A percentile compares a stretch with the other conserved stretches of the same genome.
Evolutionary conservation across 148 eudicot species (phyloP).

Genomic region (Rhododendron kiyosumense): DNA sequence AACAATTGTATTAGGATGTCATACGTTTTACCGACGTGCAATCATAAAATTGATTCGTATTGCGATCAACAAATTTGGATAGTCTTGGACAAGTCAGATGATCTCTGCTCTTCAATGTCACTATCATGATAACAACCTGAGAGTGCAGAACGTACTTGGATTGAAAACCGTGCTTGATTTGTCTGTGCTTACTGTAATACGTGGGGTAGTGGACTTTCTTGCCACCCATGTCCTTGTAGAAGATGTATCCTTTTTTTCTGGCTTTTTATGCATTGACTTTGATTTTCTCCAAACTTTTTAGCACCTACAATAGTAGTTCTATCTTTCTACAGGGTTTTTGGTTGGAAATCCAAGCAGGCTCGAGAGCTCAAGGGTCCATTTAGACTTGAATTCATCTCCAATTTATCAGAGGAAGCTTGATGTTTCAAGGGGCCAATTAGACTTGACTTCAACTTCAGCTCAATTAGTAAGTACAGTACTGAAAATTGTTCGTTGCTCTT

Average conservation of each 20-base stretch:
- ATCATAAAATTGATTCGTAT: neutral
- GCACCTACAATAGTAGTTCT: slow-evolving; percentile 20
- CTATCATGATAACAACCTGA: neutral
- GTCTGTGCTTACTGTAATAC: neutral
- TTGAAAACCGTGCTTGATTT: neutral
- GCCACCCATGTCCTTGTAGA: neutral
- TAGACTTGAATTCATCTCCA: neutral
- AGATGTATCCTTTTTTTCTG: neutral
- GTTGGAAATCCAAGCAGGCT: slow-evolving; percentile 33
- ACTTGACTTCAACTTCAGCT: slow-evolving; percentile 19
- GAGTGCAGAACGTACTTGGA: neutral
- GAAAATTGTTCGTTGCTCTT: neutral
- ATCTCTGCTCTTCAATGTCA: neutral
- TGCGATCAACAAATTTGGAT: slow-evolving; percentile 1
- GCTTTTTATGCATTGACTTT: neutral
- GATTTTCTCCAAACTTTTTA: slow-evolving; percentile 8
- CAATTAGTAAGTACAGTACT: slow-evolving; percentile 36
- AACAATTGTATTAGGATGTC: neutral
- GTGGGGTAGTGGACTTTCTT: neutral
- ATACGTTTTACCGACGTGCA: neutral
- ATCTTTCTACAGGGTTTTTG: slow-evolving; percentile 30
- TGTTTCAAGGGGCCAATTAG: slow-evolving; percentile 9
- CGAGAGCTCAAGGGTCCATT: slow-evolving; percentile 18
- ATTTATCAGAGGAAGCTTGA: neutral
- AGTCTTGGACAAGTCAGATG: slow-evolving; percentile 7